Conservation (phyloP, 2,329 filamentous ascomycete genomes). For the Fusarium protoensiforme region DNA sequence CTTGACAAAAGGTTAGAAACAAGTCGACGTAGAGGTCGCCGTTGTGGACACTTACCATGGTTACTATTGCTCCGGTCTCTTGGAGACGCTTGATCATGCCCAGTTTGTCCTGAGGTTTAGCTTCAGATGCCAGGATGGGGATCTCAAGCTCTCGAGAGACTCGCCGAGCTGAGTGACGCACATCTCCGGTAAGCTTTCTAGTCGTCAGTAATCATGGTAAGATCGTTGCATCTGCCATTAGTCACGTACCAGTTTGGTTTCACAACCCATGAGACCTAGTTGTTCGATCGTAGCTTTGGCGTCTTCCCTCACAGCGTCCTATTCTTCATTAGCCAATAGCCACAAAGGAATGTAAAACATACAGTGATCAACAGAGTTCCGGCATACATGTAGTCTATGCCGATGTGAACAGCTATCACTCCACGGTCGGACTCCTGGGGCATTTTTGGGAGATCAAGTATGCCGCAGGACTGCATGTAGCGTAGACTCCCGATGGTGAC, state of each 20-base stretch:
- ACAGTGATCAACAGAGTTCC: slow-evolving; percentile 2
- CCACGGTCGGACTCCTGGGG: not conserved
- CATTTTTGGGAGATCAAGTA: not conserved
- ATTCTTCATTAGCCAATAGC: no score
- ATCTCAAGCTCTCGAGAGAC: not conserved
- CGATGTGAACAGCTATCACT: slow-evolving; percentile 5
- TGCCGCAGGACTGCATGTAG: not conserved
- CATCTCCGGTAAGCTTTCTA: slow-evolving; percentile 7
- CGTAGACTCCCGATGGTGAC: slow-evolving; percentile 1
- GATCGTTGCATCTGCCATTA: not conserved
- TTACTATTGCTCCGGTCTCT: not conserved
- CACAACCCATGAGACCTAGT: not conserved
- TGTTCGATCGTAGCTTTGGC: not conserved
- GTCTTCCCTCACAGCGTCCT: not conserved
- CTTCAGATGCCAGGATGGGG: not conserved
- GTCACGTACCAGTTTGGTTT: not conserved
- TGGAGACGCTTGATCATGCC: not conserved
- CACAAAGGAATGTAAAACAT: no score
- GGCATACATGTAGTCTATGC: not conserved
- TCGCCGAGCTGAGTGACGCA: not conserved
- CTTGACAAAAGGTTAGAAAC: not conserved
- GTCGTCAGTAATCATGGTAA: not conserved
- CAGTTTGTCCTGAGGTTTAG: slow-evolving; percentile 3
- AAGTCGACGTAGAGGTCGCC: no score
- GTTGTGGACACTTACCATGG: not conserved